Conservation (phyloP, 129 eudicot species). For the Gnaphalium uliginosum region DNA sequence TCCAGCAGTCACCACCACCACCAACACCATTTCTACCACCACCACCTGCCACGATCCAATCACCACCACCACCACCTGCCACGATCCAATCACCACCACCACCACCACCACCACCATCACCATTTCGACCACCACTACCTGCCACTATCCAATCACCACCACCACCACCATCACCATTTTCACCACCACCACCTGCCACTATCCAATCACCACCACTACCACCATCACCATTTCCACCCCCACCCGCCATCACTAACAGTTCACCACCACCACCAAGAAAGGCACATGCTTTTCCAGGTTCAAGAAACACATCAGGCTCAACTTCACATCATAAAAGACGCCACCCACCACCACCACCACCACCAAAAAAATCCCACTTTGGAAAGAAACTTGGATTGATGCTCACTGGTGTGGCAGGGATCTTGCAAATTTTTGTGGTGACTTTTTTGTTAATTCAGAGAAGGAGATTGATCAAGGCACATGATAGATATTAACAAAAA, state of each 20-base stretch:
- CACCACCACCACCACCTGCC: slow-evolving; percentile 7
- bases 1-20: slow-evolving; percentile 6
- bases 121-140: background rate
- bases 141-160: slow-evolving; percentile 6
- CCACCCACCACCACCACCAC: background rate
- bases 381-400: slow-evolving; percentile 55
- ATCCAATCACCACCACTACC: slow-evolving; percentile 7
- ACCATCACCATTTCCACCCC: slow-evolving; percentile 25
- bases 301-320: slow-evolving; percentile 22
- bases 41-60: background rate
- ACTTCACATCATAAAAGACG: slow-evolving; percentile 5
- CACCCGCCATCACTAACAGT: background rate
- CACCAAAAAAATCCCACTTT: slow-evolving; percentile 21
- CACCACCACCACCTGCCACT: background rate
- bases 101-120: slow-evolving; percentile 12
- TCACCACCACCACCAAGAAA: slow-evolving; percentile 17
- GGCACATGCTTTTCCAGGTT: background rate
- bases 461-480: slow-evolving; percentile 41
- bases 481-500: slow-evolving; percentile 20
- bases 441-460: slow-evolving; percentile 53
- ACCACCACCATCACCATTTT: slow-evolving; percentile 25
- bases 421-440: slow-evolving; percentile 50
- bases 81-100: slow-evolving; percentile 8
- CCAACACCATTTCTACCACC: slow-evolving; percentile 15
- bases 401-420: slow-evolving; percentile 47